Conservation (phyloP, 2,329 filamentous ascomycete species). For the Rosellinia necatrix region DNA sequence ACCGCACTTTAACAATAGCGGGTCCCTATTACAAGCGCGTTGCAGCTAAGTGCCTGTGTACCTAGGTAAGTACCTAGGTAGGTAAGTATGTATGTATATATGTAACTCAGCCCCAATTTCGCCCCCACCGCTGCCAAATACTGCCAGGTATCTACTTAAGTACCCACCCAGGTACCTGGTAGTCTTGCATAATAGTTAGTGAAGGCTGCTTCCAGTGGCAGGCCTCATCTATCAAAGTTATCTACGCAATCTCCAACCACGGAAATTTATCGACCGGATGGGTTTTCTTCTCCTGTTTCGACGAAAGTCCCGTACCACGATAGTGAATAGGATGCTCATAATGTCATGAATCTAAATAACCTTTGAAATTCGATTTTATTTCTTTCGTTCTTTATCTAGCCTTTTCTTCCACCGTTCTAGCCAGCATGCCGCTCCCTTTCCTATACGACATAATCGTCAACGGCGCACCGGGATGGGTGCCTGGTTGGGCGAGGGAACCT, state of each 20-base stretch:
- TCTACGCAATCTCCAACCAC: not conserved
- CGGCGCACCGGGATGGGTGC: conserved; percentile 56
- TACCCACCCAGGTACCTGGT: too few relatives aligned
- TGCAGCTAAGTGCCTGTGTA: too few relatives aligned
- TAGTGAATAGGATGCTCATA: not conserved
- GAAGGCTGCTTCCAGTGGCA: too few relatives aligned
- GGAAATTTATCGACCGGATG: too few relatives aligned
- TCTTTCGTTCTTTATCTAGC: not conserved
- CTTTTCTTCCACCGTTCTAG: not conserved
- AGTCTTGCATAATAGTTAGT: too few relatives aligned
- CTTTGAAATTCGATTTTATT: not conserved
- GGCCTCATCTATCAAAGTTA: too few relatives aligned
- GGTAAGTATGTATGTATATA: conserved; percentile 3
- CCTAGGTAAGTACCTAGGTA: too few relatives aligned
- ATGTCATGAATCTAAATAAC: conserved; percentile 2
- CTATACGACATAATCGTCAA: conserved; percentile 51
- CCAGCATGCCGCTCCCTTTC: conserved; percentile 49
- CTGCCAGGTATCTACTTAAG: too few relatives aligned
- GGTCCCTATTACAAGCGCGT: too few relatives aligned
- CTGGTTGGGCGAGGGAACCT: conserved; percentile 45
- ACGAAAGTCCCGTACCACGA: not conserved
- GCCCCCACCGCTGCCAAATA: too few relatives aligned
- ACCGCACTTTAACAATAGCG: too few relatives aligned
- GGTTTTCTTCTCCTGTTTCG: not conserved
- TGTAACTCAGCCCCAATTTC: too few relatives aligned